Evolutionary conservation across 192 early-diverging fungal species (phyloP), one percentile per base, ranked within the genome.

Genomic region (Chytriomyces sp.): DNA sequence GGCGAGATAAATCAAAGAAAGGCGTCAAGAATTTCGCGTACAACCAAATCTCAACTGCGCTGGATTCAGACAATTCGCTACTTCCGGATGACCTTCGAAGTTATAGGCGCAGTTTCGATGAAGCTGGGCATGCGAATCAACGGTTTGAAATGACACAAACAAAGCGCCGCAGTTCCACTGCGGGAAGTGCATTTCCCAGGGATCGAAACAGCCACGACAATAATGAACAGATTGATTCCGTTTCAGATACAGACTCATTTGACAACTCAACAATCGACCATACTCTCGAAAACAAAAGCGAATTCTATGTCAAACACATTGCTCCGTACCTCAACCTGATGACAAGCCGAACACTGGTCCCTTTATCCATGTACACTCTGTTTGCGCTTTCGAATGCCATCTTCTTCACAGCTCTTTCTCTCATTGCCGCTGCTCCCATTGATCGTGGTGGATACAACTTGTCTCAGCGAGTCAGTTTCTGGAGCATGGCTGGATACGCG

Each of bases 391-490:
- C 47, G 11, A 79, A 85, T 75, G 64, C 72, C 9, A 65, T 82
- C 65, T 81, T 81, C 61, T 68, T 78, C 65, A 81, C 84, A 45
- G 71, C 81, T 7, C 68, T 85, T 16, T 75, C 79, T 7, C 79
- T 85, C 8, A 77, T 85, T 28, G 77, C 76, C 20, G 79, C 80
- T 4, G 73, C 79, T 6, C 75, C 75, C 44, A 26, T 76, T 11
- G 45, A 47, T 18, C 7, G 45, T 1, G 81, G 81, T 16, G 83
- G 83, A 11, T 78, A 82, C 47, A 78, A 77, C 45, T 60, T 85
- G 28, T 48, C 61, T 5, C 53, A 76, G 26, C 28, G 75, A 13
- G 69, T 78, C 20, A 80, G 79, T 1, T 64, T 82, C 13, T 80
- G 73, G 53, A 44, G 23, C 20, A 79, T 85, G 77, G 59, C 65